Evolutionary conservation across 495 filamentous ascomycete species (phyloP).

Genomic region (Penicillium robsamsonii): DNA sequence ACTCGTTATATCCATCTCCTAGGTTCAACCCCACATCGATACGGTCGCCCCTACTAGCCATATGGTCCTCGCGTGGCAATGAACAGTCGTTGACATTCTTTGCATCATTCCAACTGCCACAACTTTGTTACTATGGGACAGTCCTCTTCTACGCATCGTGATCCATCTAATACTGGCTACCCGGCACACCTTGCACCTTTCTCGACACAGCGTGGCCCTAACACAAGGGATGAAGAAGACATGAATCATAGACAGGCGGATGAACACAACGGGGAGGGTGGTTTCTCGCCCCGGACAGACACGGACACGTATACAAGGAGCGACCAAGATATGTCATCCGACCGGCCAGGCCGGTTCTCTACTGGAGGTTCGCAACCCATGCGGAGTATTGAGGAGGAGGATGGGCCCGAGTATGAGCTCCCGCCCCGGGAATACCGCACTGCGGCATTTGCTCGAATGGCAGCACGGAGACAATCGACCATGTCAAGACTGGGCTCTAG

Average conservation of each 20-base stretch:
- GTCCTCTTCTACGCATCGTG: slow-evolving; percentile 45
- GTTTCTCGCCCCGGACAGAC: slow-evolving; percentile 22
- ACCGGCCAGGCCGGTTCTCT: slow-evolving; percentile 12
- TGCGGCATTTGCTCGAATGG: slow-evolving; percentile 40
- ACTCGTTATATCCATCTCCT: not conserved
- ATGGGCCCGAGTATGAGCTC: slow-evolving; percentile 25
- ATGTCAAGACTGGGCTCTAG: slow-evolving; percentile 52
- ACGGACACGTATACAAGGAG: slow-evolving; percentile 10
- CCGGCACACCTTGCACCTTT: slow-evolving; percentile 23
- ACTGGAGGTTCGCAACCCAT: slow-evolving; percentile 27
- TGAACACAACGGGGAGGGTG: slow-evolving; percentile 30
- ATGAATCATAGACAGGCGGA: slow-evolving; percentile 38
- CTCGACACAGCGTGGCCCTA: slow-evolving; percentile 24
- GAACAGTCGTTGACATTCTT: slow-evolving; percentile 25
- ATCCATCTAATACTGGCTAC: slow-evolving; percentile 31
- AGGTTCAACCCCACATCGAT: not conserved
- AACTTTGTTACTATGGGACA: slow-evolving; percentile 49
- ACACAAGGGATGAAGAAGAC: slow-evolving; percentile 42
- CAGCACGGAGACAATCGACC: slow-evolving; percentile 49
- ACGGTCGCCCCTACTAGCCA: slow-evolving; percentile 14
- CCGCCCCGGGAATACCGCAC: slow-evolving; percentile 33
- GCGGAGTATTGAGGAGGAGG: slow-evolving; percentile 38
- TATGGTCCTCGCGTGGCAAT: slow-evolving; percentile 32
- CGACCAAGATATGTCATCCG: slow-evolving; percentile 16
- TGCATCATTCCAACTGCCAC: slow-evolving; percentile 13